Percentiles rank a stretch among this genome's conserved stretches.
Evolutionary conservation across 1,139 yeast species (phyloP).

Genomic region (Pichia sp.): DNA sequence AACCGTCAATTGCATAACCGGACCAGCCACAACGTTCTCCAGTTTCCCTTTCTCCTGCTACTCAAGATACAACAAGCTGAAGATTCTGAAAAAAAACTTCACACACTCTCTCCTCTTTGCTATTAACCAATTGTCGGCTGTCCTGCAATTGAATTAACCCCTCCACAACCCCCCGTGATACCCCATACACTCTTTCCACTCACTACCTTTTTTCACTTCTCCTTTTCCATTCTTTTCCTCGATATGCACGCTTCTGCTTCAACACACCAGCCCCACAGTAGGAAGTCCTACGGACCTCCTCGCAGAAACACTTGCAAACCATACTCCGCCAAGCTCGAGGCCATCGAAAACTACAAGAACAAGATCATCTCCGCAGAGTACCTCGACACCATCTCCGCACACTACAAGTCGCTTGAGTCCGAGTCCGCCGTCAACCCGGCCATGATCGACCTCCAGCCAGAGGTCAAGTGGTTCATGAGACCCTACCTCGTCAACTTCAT

Average conservation of each 20-base stretch:
- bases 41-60: too few relatives aligned
- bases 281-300: conserved; percentile 41
- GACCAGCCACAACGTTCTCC: too few relatives aligned
- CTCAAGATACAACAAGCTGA: too few relatives aligned
- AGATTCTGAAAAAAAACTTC: too few relatives aligned
- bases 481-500: conserved; percentile 81
- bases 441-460: conserved; percentile 89
- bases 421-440: conserved; percentile 42
- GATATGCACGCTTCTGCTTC: too few relatives aligned
- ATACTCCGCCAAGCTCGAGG: conserved; percentile 43
- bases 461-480: conserved; percentile 88
- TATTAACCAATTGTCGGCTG: too few relatives aligned
- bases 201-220: neutral
- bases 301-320: conserved; percentile 36
- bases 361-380: conserved; percentile 42
- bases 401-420: conserved; percentile 29
- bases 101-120: too few relatives aligned
- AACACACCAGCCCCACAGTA: neutral
- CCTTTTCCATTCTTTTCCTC: too few relatives aligned
- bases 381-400: conserved; percentile 28
- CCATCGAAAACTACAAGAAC: conserved; percentile 45
- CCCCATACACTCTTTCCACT: too few relatives aligned
- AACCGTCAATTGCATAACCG: too few relatives aligned
- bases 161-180: too few relatives aligned
- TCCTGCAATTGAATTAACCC: too few relatives aligned